Evolutionary conservation across 495 filamentous ascomycete species (phyloP), one percentile per base, ranked within the genome.

Genomic region (Aspergillus bertholletiae): DNA sequence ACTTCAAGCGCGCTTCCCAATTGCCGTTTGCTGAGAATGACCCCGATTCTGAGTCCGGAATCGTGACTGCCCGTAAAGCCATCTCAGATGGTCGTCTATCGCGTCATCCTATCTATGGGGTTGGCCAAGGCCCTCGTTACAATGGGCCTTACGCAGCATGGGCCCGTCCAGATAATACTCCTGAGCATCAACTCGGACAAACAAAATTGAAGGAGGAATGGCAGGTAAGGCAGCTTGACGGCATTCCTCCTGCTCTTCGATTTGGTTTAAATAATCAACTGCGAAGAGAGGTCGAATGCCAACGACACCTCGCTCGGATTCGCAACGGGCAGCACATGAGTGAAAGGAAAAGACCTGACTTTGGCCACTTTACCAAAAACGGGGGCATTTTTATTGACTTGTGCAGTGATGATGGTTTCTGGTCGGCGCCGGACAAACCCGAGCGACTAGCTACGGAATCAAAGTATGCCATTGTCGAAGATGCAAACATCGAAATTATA

Each of bases 41-140:
- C n/a, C 27, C 49, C 0, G 58, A 69, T 27, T 28, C 58, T 5
- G 59, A 61, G 12, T 62, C 60, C 22, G 77, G 72, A 0, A 56
- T 64, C 1, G 50, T 58, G 22, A 26, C 59, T 15, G 71, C 66
- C 0, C 64, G 61, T 2, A 39, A 69, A 17, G 49, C 76, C 1
- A 8, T 80, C 8, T 37, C 56, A 2, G 67, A 68, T 1, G 68
- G 69, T n/a, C 64, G 78, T 57, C 64, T 80, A 15, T 50, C 51
- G 5, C 49, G 67, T 20, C 67, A 82, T 58, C 69, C 68, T 7
- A 46, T 68, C 0, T 80, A 62, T 56, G 79, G 79, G 1, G 68
- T 73, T 1, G 73, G 73, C 1, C 63, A 80, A 67, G 79, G 78
- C 3, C 70, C 66, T 6, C 44, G 60, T 8, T 82, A 82, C 35